A percentile compares a stretch with the other conserved stretches of the same genome.
phyloP scores from a whole-genome alignment of 2,329 filamentous ascomycete species.

The Aschersonia sp. region DNA sequence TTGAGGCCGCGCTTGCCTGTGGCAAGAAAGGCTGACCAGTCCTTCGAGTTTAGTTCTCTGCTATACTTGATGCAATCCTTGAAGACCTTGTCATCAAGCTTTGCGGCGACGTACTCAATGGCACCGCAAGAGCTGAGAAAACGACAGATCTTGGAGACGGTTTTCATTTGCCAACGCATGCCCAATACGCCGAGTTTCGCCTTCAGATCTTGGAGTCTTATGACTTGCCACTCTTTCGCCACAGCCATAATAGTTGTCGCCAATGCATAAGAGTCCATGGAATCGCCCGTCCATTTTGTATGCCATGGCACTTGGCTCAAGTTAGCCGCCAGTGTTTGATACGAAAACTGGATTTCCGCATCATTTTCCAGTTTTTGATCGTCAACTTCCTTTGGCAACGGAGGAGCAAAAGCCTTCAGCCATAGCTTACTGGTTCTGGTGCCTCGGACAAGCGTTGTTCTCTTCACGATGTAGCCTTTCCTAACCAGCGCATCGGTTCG shows the following conservation, averaged over 20 bases:
- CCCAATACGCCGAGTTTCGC: conserved; percentile 40
- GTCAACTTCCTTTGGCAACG: conserved; percentile 19
- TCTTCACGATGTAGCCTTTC: conserved; percentile 49
- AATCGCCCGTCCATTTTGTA: conserved; percentile 39
- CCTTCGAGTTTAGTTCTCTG: conserved; percentile 38
- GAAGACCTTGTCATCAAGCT: conserved; percentile 37
- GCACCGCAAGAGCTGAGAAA: conserved; percentile 41
- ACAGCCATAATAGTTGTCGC: conserved; percentile 43
- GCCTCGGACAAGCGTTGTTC: conserved; percentile 41
- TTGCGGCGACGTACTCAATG: conserved; percentile 41
- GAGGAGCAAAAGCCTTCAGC: conserved; percentile 39
- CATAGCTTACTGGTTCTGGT: conserved; percentile 50
- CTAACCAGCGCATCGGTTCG: conserved; percentile 42
- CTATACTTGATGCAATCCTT: conserved; percentile 48
- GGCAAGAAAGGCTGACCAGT: conserved; percentile 40
- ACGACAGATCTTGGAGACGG: conserved; percentile 41
- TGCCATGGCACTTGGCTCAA: conserved; percentile 42
- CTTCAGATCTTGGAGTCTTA: conserved; percentile 43
- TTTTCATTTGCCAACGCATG: conserved; percentile 45
- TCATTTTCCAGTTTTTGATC: conserved; percentile 11
- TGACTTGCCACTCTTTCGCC: conserved; percentile 41
- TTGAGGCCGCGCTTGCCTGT: conserved; percentile 26
- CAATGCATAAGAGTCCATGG: conserved; percentile 43
- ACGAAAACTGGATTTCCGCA: conserved; percentile 22
- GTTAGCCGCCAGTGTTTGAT: conserved; percentile 24